Conservation (phyloP, 1,284 basidiomycete species). For the Laetiporus sulphureus region DNA sequence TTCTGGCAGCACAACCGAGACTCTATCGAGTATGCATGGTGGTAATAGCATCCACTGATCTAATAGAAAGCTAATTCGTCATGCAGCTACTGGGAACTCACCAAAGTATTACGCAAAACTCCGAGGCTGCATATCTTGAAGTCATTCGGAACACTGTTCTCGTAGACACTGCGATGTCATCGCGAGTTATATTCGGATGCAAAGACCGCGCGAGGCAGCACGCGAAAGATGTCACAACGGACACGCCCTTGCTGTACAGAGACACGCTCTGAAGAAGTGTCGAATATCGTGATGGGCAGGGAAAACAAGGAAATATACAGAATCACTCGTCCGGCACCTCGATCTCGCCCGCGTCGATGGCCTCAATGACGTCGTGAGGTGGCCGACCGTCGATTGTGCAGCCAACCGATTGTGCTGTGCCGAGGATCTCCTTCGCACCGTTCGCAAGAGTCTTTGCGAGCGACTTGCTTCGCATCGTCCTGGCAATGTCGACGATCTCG, state of each 20-base stretch:
- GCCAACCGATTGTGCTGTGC: slow-evolving; percentile 90
- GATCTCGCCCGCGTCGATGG: slow-evolving; percentile 92
- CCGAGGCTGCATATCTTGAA: slow-evolving; percentile 1
- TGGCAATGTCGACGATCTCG: slow-evolving; percentile 93
- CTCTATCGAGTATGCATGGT: too few relatives aligned
- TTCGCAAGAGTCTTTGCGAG: slow-evolving; percentile 89
- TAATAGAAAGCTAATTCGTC: too few relatives aligned
- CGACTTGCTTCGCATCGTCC: slow-evolving; percentile 96
- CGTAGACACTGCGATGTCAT: neutral
- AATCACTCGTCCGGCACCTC: slow-evolving; percentile 86
- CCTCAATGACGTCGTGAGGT: slow-evolving; percentile 94
- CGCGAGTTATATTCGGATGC: neutral
- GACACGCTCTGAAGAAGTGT: neutral
- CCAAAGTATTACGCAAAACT: too few relatives aligned
- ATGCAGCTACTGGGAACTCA: too few relatives aligned
- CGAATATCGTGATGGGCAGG: neutral
- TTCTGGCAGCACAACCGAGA: too few relatives aligned
- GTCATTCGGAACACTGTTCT: neutral
- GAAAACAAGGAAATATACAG: neutral
- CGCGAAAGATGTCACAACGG: neutral
- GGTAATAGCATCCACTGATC: too few relatives aligned
- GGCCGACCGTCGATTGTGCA: slow-evolving; percentile 95
- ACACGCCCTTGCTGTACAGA: too few relatives aligned
- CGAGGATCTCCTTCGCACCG: slow-evolving; percentile 92
- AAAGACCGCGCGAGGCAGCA: neutral